Evolutionary conservation across 2,329 filamentous ascomycete species (phyloP), one percentile per base, ranked within the genome.

Genomic region (Colletotrichum camelliae): DNA sequence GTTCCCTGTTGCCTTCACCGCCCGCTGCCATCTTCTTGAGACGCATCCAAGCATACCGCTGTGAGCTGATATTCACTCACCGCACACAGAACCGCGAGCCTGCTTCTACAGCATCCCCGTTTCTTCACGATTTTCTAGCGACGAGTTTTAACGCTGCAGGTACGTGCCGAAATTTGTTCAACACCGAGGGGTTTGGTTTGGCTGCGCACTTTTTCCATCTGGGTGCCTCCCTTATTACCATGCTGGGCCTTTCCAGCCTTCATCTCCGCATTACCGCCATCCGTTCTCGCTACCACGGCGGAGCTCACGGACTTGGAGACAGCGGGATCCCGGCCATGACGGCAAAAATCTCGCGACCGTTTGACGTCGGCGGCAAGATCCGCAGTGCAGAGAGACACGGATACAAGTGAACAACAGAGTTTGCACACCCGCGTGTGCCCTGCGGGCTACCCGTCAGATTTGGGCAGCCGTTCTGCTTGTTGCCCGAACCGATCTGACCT

Each of bases 391-490:
- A 72, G 62, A 39, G 39, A 67, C n/a, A 57, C 68, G 64, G 61
- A 43, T 55, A 61, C 33, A 12, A 16, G 21, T 65, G 35, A 48
- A 48, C 39, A 48, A 29, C 58, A 74, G 52, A 43, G 67, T 71
- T 48, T 74, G 71, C 33, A 43, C 48, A 60, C n/a, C 72, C 62
- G 68, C 68, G 48, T 21, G 67, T 31, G 60, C n/a, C 39, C 57
- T 31, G 65, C 52, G 64, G 64, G 27, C 71, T 62, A 52, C 71
- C 60, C 72, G 48, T 60, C n/a, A 58, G 43, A 55, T 21, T 52
- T 67, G 72, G 72, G 68, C 72, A 72, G 72, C 48, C 65, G 60
- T 67, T 62, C 68, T 72, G 68, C 68, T 67, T 75, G 13, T 61
- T 67, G 61, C 37, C 61, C 35, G 37, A 60, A 61, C 37, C 39